Conservation (phyloP, 495 filamentous ascomycete genomes). For the Cudoniella acicularis region DNA sequence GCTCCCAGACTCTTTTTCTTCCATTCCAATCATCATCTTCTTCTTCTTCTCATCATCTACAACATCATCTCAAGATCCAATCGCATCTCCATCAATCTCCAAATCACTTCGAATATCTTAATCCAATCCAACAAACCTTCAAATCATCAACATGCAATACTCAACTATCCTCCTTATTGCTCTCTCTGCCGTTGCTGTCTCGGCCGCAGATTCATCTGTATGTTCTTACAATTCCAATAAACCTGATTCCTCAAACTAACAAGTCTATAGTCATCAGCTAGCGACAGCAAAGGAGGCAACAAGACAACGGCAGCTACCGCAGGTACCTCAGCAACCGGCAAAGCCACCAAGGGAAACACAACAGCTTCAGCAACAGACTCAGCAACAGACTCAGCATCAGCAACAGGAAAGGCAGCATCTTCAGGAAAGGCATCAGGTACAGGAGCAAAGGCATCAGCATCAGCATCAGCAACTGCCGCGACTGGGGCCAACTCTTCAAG, state of each 20-base stretch:
- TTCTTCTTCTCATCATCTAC: conserved; percentile 5
- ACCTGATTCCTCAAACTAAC: neutral
- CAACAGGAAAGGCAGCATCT: neutral
- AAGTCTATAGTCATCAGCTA: neutral
- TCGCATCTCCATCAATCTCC: neutral
- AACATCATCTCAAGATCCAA: conserved; percentile 3
- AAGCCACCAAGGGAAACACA: conserved; percentile 1
- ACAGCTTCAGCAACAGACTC: conserved; percentile 6
- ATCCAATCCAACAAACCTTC: neutral
- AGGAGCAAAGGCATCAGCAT: neutral
- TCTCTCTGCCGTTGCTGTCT: conserved; percentile 16
- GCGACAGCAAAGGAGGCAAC: neutral
- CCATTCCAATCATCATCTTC: conserved; percentile 18
- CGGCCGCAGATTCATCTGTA: conserved; percentile 10
- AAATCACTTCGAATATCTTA: neutral
- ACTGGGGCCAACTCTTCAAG: neutral
- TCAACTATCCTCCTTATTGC: conserved; percentile 17
- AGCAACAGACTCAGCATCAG: neutral
- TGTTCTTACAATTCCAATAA: neutral
- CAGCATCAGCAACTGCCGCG: neutral
- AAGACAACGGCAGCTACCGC: conserved; percentile 2
- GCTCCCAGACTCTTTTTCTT: conserved; percentile 5
- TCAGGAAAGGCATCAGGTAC: neutral
- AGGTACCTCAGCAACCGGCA: neutral
- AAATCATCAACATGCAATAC: conserved; percentile 20